Percentiles rank a stretch among this genome's conserved stretches.
These are phyloP conservation scores for Penicilliopsis zonata DNA, from an alignment of 495 filamentous ascomycete genomes.

Conservation along the genomic window DNA sequence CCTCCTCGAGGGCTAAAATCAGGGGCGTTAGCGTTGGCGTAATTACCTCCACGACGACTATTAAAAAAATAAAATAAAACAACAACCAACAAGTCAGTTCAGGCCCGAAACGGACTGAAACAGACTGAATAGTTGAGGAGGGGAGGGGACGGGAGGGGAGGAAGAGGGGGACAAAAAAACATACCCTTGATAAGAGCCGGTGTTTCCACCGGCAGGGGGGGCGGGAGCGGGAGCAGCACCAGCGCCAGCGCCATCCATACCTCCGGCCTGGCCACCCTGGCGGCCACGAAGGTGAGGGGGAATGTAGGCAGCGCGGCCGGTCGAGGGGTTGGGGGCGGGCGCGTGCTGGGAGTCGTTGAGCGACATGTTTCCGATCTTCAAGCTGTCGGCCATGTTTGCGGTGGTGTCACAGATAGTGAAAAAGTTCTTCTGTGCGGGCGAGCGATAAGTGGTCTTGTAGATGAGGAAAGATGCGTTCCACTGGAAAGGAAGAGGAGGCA, in stretches of 20 bases:
- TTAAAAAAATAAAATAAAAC: not conserved
- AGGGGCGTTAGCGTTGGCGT: conserved; percentile 53
- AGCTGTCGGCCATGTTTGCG: conserved; percentile 83
- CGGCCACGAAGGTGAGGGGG: conserved; percentile 79
- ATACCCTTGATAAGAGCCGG: conserved; percentile 31
- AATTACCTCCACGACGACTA: conserved; percentile 52
- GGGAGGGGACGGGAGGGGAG: conserved; percentile 1
- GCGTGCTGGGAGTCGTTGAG: conserved; percentile 66
- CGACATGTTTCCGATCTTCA: conserved; percentile 79
- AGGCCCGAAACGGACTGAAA: no score
- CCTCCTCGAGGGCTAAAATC: conserved; percentile 54
- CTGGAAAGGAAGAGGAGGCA: no score
- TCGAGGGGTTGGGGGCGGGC: conserved; percentile 19
- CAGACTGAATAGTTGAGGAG: no score
- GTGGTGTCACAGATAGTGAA: no score
- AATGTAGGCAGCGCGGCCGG: conserved; percentile 75
- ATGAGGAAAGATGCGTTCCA: no score
- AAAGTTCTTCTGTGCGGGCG: no score
- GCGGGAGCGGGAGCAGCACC: conserved; percentile 14
- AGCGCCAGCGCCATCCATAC: conserved; percentile 30
- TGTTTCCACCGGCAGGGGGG: conserved; percentile 18
- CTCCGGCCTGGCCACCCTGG: conserved; percentile 30
- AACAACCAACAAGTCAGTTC: not conserved
- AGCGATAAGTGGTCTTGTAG: no score
- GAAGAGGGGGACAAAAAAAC: conserved; percentile 5